Evolutionary conservation across 768 basidiomycete genomes (phyloP), one percentile per base, ranked within the genome.

Genomic region (Gymnopilus dilepis): DNA sequence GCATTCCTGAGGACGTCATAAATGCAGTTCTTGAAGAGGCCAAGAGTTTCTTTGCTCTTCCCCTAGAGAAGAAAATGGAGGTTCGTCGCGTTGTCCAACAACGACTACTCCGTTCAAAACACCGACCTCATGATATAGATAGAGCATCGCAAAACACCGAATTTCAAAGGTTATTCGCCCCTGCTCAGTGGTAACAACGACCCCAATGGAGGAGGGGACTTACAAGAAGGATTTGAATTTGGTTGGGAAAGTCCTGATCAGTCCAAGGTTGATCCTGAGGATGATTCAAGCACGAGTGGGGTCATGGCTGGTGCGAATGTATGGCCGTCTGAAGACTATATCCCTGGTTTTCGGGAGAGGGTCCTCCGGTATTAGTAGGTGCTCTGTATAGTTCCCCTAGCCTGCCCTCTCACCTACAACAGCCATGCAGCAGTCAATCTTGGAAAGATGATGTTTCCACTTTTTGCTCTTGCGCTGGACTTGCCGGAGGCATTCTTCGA

Each of bases 181-280:
- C 72, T 94, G 2, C 78, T 89, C 6, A 88, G 87, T 58, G 86
- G 84, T 52, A 94, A 94, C 70, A 90, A 87, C 56, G 84, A 95
- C 67, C 87, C 91, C 0, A 80, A 84, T n/a, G 83, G 84, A 48
- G 76, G 83, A n/a, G 95, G 95, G 0, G 95, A 98, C 70, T 74
- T 96, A 56, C 93, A 96, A 70, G 95, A 98, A 72, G 94, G 90
- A 2, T 97, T 95, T 72, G 90, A 95, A 67, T 81, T 97, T 59
- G 92, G 93, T 3, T 89, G 85, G 82, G 90, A 94, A 70, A 74
- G 78, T 24, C 69, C 56, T 24, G 15, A 12, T 12, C 7, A 83
- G 0, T 67, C 77, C 11, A 58, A 59, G 7, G 51, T 33, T 1
- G 67, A 74, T 45, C 66, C 48, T 0, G 66, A 65, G 21, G 72